These are phyloP conservation scores for Lepidium didymum DNA, from an alignment of 345 rosid genomes.

Conservation along the genomic window DNA sequence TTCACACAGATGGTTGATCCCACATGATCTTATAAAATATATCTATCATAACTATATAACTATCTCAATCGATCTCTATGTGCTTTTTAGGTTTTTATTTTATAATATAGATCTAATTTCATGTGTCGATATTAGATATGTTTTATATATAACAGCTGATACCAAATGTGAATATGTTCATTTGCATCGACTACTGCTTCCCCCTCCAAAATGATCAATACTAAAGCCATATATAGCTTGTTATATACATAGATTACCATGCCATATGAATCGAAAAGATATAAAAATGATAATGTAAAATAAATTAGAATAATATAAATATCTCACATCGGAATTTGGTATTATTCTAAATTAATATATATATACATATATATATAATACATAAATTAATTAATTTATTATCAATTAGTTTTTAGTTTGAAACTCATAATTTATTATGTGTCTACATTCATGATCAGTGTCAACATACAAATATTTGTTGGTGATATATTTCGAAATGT, in stretches of 20 bases:
- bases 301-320: too few relatives aligned
- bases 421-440: too few relatives aligned
- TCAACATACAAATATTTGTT: too few relatives aligned
- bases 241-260: not conserved
- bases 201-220: not conserved
- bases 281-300: not conserved
- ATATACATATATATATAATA: too few relatives aligned
- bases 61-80: not conserved
- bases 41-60: too few relatives aligned
- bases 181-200: not conserved
- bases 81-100: not conserved
- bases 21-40: slow-evolving; percentile 12
- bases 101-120: not conserved
- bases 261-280: not conserved
- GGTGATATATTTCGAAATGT: too few relatives aligned
- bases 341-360: too few relatives aligned
- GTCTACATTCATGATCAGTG: too few relatives aligned
- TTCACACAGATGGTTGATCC: slow-evolving; percentile 26
- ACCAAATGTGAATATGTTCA: not conserved
- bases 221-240: not conserved
- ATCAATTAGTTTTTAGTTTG: too few relatives aligned
- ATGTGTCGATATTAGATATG: not conserved
- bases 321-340: too few relatives aligned
- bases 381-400: too few relatives aligned
- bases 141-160: not conserved